Evolutionary conservation across 2,329 filamentous ascomycete species (phyloP), one percentile per base, ranked within the genome.

Genomic region (Monosporascus sp.): DNA sequence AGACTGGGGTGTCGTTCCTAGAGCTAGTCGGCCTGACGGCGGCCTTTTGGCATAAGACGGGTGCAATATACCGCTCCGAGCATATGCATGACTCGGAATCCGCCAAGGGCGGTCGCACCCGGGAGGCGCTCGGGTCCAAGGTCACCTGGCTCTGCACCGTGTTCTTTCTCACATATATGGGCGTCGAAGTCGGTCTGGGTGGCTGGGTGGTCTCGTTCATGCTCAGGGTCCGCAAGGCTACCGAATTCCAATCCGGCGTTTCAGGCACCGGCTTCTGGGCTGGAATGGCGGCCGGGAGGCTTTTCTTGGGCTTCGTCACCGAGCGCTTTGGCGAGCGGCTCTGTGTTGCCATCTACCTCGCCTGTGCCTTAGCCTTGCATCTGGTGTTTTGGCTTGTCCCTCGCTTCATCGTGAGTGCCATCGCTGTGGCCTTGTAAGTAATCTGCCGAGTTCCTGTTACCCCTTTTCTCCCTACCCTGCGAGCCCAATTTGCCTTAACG

Each of bases 121-220:
- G 73, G 1, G 62, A 72, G 1, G 68, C 65, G 9, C 73, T 74
- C 17, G 68, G 85, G n/a, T 64, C 65, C 6, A 65, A 75, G 49
- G 76, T 88, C 3, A 87, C 87, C 3, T 92, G 88, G 87, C 74
- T 90, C n/a, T 76, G 83, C 44, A 79, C 89, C 2, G 55, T 87
- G 2, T 95, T 95, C 66, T 73, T 95, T 15, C 78, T 95, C 5
- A 82, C 83, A 8, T 95, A 95, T 63, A 86, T 93, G 1, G 90
- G 90, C 4, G 79, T 82, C 6, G 90, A 96, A 70, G 87, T 90
- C 55, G 83, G 82, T 1, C 74, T 91, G 2, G 86, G 87, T 9
- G 73, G 89, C 17, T 94, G 89, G 89, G 86, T 95, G 57, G 86
- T 90, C 48, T 86, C 86, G 1, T 95, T 96, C 67, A 95, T 96